Percentiles rank a stretch among this genome's conserved stretches.
Evolutionary conservation across 495 filamentous ascomycete species (phyloP).

Genomic region (Arthonia radiata): DNA sequence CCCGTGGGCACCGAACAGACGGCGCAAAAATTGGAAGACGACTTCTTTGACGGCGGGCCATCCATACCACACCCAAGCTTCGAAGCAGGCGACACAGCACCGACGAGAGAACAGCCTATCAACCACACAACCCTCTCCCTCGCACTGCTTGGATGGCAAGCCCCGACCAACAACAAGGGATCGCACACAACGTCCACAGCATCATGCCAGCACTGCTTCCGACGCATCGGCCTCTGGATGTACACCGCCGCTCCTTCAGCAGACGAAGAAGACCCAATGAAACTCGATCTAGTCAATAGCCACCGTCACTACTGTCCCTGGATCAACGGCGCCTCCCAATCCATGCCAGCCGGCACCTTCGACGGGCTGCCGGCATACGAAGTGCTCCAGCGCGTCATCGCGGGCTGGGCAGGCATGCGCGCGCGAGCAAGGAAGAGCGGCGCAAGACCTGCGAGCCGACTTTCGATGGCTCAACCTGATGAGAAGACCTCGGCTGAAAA

Average conservation of each 20-base stretch:
- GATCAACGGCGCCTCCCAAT: slow-evolving; percentile 37
- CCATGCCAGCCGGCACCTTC: background rate
- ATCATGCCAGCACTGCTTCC: slow-evolving; percentile 62
- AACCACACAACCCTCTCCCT: slow-evolving; percentile 47
- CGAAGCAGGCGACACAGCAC: background rate
- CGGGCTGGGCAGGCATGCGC: no score
- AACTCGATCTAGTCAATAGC: slow-evolving; percentile 39
- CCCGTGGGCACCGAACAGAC: background rate
- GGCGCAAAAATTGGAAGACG: background rate
- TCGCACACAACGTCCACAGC: slow-evolving; percentile 43
- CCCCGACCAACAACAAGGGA: slow-evolving; percentile 34
- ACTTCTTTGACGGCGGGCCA: slow-evolving; percentile 2
- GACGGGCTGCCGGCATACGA: no score
- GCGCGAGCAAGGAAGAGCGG: no score
- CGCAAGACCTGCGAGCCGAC: no score
- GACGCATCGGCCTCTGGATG: slow-evolving; percentile 81
- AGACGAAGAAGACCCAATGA: no score
- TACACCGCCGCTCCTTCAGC: no score
- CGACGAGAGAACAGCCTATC: slow-evolving; percentile 9
- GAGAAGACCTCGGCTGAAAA: no score
- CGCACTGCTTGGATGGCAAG: slow-evolving; percentile 71
- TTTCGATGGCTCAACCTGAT: no score
- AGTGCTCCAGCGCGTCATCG: no score
- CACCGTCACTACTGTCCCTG: slow-evolving; percentile 70
- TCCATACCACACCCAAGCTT: background rate